phyloP scores from a whole-genome alignment of 106 monocot genomes.

The Dioscorea alata region DNA sequence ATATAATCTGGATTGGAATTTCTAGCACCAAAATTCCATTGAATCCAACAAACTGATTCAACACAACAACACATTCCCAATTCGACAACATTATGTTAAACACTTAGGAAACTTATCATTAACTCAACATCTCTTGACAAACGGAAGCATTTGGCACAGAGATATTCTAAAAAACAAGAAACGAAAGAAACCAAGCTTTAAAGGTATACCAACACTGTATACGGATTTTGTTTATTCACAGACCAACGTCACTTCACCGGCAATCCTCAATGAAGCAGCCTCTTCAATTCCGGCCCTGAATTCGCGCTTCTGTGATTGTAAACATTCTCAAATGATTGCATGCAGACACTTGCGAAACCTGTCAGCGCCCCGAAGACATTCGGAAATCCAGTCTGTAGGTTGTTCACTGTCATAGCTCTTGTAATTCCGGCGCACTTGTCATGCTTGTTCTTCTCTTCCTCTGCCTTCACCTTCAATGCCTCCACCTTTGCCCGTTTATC shows the following conservation, averaged over 20 bases:
- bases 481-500: conserved; percentile 64
- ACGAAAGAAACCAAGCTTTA: too few relatives aligned
- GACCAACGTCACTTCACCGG: not conserved
- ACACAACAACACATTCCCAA: too few relatives aligned
- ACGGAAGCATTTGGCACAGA: too few relatives aligned
- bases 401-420: conserved; percentile 90
- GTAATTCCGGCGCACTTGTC: conserved; percentile 67
- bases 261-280: conserved; percentile 30
- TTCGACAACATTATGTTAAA: too few relatives aligned
- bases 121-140: too few relatives aligned
- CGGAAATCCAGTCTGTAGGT: conserved; percentile 86
- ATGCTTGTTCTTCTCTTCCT: conserved; percentile 80
- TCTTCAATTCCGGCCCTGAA: conserved; percentile 32
- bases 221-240: conserved; percentile 19
- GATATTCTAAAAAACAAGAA: too few relatives aligned
- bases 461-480: conserved; percentile 43
- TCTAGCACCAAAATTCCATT: too few relatives aligned
- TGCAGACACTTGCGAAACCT: conserved; percentile 78
- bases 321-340: conserved; percentile 63
- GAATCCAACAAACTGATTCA: too few relatives aligned
- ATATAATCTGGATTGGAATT: too few relatives aligned
- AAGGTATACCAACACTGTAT: conserved; percentile 1
- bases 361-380: conserved; percentile 93
- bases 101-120: too few relatives aligned
- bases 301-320: conserved; percentile 26